phyloP scores from a whole-genome alignment of 225 moss, liverwort and hornwort genomes.

The Sphagnum contortum region DNA sequence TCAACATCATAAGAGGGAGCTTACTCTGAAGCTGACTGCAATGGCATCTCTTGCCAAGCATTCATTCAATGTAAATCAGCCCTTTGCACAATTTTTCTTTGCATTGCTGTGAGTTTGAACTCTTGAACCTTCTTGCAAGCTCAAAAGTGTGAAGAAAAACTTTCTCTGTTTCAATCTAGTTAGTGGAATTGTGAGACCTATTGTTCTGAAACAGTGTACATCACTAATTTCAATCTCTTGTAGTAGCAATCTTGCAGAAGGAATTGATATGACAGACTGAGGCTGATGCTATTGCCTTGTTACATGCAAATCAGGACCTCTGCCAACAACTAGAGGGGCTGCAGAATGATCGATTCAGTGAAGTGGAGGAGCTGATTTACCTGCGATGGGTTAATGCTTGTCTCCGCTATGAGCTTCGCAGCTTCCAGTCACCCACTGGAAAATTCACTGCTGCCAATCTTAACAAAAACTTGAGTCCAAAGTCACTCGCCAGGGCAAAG shows the following conservation, averaged over 20 bases:
- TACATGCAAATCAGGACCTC: constrained; percentile 56
- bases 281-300: constrained; percentile 32
- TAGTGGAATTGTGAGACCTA: too few relatives aligned
- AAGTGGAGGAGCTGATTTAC: constrained; percentile 62
- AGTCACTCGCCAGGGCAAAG: constrained; percentile 48
- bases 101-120: too few relatives aligned
- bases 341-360: constrained; percentile 50
- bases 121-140: too few relatives aligned
- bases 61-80: background rate
- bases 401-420: constrained; percentile 52
- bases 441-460: constrained; percentile 43
- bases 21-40: too few relatives aligned
- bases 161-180: too few relatives aligned
- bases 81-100: background rate
- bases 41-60: too few relatives aligned
- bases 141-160: too few relatives aligned
- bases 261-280: constrained; percentile 14
- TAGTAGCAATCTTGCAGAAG: too few relatives aligned
- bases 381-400: constrained; percentile 68
- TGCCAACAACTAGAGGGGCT: constrained; percentile 54
- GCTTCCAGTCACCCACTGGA: constrained; percentile 21
- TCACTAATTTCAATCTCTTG: too few relatives aligned
- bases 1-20: too few relatives aligned
- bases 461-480: constrained; percentile 57
- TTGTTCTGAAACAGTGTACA: too few relatives aligned